These are phyloP conservation scores for Mucor irregularis DNA, from an alignment of 371 early-diverging fungal species.

Conservation along the genomic window DNA sequence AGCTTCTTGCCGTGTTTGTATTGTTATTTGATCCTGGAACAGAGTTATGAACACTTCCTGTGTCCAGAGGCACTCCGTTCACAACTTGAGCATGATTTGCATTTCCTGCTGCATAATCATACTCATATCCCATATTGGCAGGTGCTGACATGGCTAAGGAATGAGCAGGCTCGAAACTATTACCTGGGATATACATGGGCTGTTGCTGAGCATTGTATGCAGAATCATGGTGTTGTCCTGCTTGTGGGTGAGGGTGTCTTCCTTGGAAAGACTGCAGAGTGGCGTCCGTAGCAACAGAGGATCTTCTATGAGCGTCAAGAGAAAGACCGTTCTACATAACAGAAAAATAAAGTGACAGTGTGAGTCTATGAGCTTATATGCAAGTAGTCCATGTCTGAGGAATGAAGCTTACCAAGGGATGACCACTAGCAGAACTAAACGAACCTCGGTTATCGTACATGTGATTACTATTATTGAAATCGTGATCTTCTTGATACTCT, in stretches of 20 bases:
- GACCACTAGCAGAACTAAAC: conserved; percentile 5
- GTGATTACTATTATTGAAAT: neutral
- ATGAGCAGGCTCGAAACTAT: conserved; percentile 6
- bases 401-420: conserved; percentile 4
- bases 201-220: too few species aligned
- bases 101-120: neutral
- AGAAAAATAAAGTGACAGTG: too few species aligned
- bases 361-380: too few species aligned
- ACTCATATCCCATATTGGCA: conserved; percentile 35
- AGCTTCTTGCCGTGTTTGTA: conserved; percentile 30
- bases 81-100: neutral
- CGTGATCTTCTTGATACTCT: conserved; percentile 12
- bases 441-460: conserved; percentile 4
- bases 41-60: too few species aligned
- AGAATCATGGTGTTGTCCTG: too few species aligned
- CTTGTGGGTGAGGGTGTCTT: neutral
- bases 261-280: conserved; percentile 14
- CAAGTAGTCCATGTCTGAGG: too few species aligned
- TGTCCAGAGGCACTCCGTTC: too few species aligned
- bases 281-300: conserved; percentile 13
- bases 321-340: neutral
- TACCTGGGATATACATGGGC: conserved; percentile 20
- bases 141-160: conserved; percentile 44
- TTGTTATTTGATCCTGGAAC: conserved; percentile 1
- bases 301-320: conserved; percentile 17